Evolutionary conservation across 2,329 filamentous ascomycete genomes (phyloP).

Genomic region (Hymenoscyphus repandus): DNA sequence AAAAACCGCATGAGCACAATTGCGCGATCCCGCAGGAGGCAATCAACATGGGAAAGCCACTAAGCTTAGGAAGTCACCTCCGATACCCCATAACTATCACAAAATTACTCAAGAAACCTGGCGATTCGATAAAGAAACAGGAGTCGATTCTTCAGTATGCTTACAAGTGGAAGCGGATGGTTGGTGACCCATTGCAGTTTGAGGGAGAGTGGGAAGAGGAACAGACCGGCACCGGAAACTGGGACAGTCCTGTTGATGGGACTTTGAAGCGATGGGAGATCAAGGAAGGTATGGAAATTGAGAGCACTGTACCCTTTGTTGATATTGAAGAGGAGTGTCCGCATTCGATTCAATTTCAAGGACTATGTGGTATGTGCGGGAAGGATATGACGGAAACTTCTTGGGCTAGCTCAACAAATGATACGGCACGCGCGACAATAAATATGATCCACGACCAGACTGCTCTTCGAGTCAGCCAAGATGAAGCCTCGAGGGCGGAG

Average conservation of each 20-base stretch:
- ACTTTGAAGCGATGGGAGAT: conserved; percentile 73
- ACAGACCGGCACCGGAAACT: conserved; percentile 68
- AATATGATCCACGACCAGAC: conserved; percentile 94
- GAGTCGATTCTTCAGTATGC: conserved; percentile 81
- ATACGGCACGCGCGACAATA: conserved; percentile 83
- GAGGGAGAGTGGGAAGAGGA: conserved; percentile 60
- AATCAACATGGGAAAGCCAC: conserved; percentile 39
- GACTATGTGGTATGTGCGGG: conserved; percentile 86
- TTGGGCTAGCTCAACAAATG: conserved; percentile 74
- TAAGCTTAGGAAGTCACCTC: conserved; percentile 57
- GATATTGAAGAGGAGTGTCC: conserved; percentile 87
- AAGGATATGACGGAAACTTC: conserved; percentile 91
- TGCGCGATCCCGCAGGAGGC: conserved; percentile 25
- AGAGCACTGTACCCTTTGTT: conserved; percentile 53
- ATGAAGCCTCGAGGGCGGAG: conserved; percentile 76
- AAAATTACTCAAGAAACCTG: conserved; percentile 70
- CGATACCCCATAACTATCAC: conserved; percentile 93
- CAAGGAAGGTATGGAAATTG: conserved; percentile 58
- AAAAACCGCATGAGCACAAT: conserved; percentile 29
- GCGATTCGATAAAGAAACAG: conserved; percentile 70
- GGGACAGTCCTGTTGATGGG: conserved; percentile 80
- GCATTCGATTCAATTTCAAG: conserved; percentile 86
- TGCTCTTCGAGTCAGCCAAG: conserved; percentile 75
- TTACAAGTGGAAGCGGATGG: conserved; percentile 73
- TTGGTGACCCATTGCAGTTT: conserved; percentile 54